Percentiles rank a stretch among this genome's conserved stretches.
These are phyloP conservation scores for Penicilliopsis zonata DNA, from an alignment of 495 filamentous ascomycete genomes.

Conservation along the genomic window DNA sequence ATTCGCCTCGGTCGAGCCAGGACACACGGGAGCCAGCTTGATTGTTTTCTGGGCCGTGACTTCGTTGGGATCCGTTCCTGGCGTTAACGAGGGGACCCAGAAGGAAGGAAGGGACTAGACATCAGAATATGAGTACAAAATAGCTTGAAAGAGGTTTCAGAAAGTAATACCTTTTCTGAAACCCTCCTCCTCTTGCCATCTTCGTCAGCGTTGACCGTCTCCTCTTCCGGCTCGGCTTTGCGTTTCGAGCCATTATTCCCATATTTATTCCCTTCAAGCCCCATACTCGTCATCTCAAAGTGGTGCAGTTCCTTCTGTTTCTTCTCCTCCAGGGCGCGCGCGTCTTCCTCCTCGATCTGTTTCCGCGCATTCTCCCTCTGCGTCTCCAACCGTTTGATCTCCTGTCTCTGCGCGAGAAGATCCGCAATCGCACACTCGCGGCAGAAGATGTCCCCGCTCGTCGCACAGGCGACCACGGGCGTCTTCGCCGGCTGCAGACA, in stretches of 20 bases:
- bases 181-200: slow-evolving; percentile 34
- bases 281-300: slow-evolving; percentile 33
- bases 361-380: slow-evolving; percentile 42
- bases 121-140: no score
- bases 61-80: slow-evolving; percentile 39
- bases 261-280: slow-evolving; percentile 16
- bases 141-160: no score
- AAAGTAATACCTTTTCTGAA: slow-evolving; percentile 60
- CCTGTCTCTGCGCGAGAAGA: slow-evolving; percentile 80
- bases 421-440: slow-evolving; percentile 89
- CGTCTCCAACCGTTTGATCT: slow-evolving; percentile 75
- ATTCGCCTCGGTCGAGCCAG: slow-evolving; percentile 55
- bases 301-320: slow-evolving; percentile 19
- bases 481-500: slow-evolving; percentile 76
- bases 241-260: slow-evolving; percentile 4
- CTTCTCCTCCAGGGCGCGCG: slow-evolving; percentile 22
- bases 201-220: slow-evolving; percentile 44
- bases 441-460: slow-evolving; percentile 89
- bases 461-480: slow-evolving; percentile 67
- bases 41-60: slow-evolving; percentile 41
- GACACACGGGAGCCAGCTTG: slow-evolving; percentile 70
- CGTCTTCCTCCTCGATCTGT: slow-evolving; percentile 27
- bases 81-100: slow-evolving; percentile 84
- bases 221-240: slow-evolving; percentile 18
- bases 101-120: slow-evolving; percentile 59